Evolutionary conservation across 2,329 filamentous ascomycete genomes (phyloP).

Genomic region (Harringtonia lauricola): DNA sequence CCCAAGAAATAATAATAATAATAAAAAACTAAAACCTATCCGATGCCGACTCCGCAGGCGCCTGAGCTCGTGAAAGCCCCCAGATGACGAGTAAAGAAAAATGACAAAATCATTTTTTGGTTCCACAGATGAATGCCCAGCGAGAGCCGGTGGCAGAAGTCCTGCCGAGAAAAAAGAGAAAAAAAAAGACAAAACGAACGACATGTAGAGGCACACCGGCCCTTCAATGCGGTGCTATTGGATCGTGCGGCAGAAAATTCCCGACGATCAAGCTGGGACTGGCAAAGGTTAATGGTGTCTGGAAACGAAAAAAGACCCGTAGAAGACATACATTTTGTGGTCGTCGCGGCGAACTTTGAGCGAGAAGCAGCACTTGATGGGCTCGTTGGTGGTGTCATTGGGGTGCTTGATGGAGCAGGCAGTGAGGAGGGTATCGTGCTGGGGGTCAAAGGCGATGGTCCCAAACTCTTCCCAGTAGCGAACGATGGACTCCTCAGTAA

Average conservation of each 20-base stretch:
- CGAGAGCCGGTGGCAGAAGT: background rate
- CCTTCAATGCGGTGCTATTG: conserved; percentile 16
- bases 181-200: background rate
- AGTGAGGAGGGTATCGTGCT: conserved; percentile 89
- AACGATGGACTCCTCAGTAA: conserved; percentile 88
- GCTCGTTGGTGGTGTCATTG: conserved; percentile 55
- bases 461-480: conserved; percentile 99
- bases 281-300: conserved; percentile 24
- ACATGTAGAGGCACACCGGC: background rate
- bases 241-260: conserved; percentile 86
- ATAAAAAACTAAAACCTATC: background rate
- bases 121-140: too few species aligned
- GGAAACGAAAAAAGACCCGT: background rate
- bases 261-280: conserved; percentile 92
- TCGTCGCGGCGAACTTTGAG: conserved; percentile 93
- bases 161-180: background rate
- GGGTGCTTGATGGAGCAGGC: conserved; percentile 86
- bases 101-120: background rate
- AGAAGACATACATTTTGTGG: conserved; percentile 73
- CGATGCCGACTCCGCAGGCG: background rate
- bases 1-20: background rate
- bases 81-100: background rate
- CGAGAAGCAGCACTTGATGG: conserved; percentile 91
- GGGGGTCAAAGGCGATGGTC: conserved; percentile 89
- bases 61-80: background rate